Evolutionary conservation across 2,329 filamentous ascomycete genomes (phyloP), one percentile per base, ranked within the genome.

Genomic region (Diaporthe capsici): DNA sequence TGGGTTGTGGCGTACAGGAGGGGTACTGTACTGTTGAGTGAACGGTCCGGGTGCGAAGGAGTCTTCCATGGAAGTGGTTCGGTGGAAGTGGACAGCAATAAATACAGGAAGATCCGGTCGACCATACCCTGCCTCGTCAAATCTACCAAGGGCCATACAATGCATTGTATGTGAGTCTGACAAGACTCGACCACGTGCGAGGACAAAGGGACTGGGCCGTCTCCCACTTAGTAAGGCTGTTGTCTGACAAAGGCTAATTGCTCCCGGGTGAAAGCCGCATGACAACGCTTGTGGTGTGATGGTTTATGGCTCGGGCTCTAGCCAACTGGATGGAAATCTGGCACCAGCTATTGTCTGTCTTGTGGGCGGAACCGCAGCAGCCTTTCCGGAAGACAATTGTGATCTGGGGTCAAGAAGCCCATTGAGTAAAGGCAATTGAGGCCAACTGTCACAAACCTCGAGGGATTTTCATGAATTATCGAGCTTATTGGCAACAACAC

Each of bases 21-120:
- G 44, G 44, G 44, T 4, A 2, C 3, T 17, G 44, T 15, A 34
- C 13, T 63, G 37, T 28, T 7, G 8, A 44, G 37, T 6, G 25
- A 63, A 25, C 9, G 22, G 15, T 22, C 15, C 42, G 9, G 25
- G 37, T 6, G n/a, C n/a, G 13, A n/a, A 25, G 6, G 9, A 9
- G 0, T 25, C 13, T 37, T 4, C 0, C 12, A 9, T 4, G 6
- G 37, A 42, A 12, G 3, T 44, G 39, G 9, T 2, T 7, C 0
- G 60, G 12, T 15, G 57, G 57, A 3, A 42, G 25, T 28, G n/a
- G 8, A 17, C 3, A 20, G 12, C 44, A 28, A 20, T 63, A 28
- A 44, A 63, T 63, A 44, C 4, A 25, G n/a, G 13, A 2, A 25
- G 7, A 28, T 4, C 15, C 9, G 39, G 17, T 28, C 20, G 1